Base-by-base conservation (phyloP, 2,329 filamentous ascomycete species). In the Cladosporium sphaerospermum region DNA sequence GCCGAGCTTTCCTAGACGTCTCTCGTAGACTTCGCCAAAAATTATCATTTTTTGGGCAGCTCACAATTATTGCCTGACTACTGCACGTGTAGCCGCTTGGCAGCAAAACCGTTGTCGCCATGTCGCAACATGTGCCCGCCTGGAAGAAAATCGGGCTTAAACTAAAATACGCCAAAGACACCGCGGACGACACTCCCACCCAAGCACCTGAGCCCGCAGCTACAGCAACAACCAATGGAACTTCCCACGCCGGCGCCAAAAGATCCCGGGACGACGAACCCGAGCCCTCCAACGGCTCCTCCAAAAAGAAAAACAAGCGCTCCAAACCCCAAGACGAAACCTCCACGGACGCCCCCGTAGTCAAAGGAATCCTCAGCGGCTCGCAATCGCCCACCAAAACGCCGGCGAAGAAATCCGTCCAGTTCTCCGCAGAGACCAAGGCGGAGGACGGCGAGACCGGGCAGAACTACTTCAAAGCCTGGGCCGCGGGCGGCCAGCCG, bases 371-470 rank as follows among this genome's bases (percentile, higher is more conserved):
- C 31, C 9, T 51, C 18, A 44, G 40, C 19, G 48, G 48, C 31
- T 51, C 51, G 5, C 51, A 53, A 47, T 47, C 51, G 18, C 43
- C 43, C 10, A 46, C 51, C 28, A 53, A 53, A 19, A 43, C 45
- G 6, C 63, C 45, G 10, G 52, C 53, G 8, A 60, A 64, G 18
- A 85, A 85, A 64, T 82, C 79, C 3, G 83, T 87, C 8, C 78
- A 81, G 1, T 86, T 87, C 64, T 79, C 82, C 1, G 73, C 79
- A 7, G 82, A 84, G 47, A 83, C 81, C 3, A 85, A 86, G 63
- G 70, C 67, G 6, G 68, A 76, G 43, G 81, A 85, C 65, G 80
- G 78, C 16, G 74, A 53, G 37, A 53, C 74, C 52, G 74, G 74
- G 45, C 74, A 76, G 54, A 70, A 75, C 45, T 67, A 78, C 36